Conservation (phyloP, 1,139 yeast genomes). For the Protomyces inundatus region DNA sequence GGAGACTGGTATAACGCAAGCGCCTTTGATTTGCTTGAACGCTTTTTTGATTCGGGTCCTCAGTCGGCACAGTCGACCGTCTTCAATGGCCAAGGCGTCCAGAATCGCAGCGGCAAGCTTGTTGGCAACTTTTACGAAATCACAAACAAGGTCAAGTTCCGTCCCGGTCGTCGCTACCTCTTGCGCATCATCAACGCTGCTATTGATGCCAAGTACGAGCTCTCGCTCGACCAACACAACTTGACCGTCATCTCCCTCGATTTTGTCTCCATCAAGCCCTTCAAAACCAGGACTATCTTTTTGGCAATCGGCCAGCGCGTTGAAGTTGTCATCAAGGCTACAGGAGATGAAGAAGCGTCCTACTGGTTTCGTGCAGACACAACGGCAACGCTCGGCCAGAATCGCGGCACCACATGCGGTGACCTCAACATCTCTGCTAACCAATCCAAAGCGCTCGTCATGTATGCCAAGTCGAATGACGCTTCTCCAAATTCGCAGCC, state of each 20-base stretch:
- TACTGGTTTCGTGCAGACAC: background rate
- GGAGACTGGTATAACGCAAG: conserved; percentile 73
- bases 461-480: background rate
- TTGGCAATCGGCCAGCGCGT: conserved; percentile 59
- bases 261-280: conserved; percentile 27
- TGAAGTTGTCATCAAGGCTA: conserved; percentile 47
- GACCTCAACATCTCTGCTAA: background rate
- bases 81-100: conserved; percentile 37
- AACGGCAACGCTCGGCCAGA: background rate
- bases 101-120: conserved; percentile 31
- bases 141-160: conserved; percentile 30
- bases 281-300: conserved; percentile 21
- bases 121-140: conserved; percentile 30
- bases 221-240: conserved; percentile 13
- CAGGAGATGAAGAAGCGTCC: background rate
- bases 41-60: conserved; percentile 63
- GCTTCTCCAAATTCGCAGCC: background rate
- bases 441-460: background rate
- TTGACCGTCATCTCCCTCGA: conserved; percentile 39
- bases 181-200: conserved; percentile 37
- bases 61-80: conserved; percentile 61
- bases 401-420: background rate
- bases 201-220: conserved; percentile 35
- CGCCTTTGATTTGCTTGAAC: conserved; percentile 47
- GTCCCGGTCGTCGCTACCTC: conserved; percentile 32